Evolutionary conservation across 2,329 filamentous ascomycete genomes (phyloP).

Genomic region (Aspergillus unguis): DNA sequence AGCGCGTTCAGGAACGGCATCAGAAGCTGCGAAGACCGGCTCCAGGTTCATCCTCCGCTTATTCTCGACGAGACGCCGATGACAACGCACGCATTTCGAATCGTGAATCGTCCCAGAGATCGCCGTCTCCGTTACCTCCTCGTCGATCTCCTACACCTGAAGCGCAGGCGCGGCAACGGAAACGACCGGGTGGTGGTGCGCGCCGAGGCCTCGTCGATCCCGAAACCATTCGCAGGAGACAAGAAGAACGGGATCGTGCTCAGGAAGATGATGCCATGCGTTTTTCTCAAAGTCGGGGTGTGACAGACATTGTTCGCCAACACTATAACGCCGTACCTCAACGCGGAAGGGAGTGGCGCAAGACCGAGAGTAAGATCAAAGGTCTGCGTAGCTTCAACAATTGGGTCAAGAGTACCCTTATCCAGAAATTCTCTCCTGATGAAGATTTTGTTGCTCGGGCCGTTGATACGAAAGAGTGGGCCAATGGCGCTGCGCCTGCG

Average conservation of each 20-base stretch:
- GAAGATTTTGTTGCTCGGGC: slow-evolving; percentile 64
- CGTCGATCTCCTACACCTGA: slow-evolving; percentile 41
- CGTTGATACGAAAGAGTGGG: slow-evolving; percentile 45
- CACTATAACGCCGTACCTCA: slow-evolving; percentile 97
- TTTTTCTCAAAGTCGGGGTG: slow-evolving; percentile 50
- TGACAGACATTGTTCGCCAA: slow-evolving; percentile 81
- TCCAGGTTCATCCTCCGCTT: slow-evolving; percentile 38
- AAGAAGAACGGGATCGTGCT: slow-evolving; percentile 44
- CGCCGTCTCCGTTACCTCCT: slow-evolving; percentile 38
- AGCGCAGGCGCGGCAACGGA: slow-evolving; percentile 39
- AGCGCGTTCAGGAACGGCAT: slow-evolving; percentile 38
- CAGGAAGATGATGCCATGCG: slow-evolving; percentile 37
- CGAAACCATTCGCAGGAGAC: slow-evolving; percentile 40
- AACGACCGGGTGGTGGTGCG: slow-evolving; percentile 47
- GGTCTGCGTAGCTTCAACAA: slow-evolving; percentile 95
- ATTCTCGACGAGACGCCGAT: slow-evolving; percentile 38
- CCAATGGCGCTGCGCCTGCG: slow-evolving; percentile 35
- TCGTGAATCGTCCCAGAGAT: slow-evolving; percentile 31
- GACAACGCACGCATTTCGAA: slow-evolving; percentile 12
- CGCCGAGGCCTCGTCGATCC: slow-evolving; percentile 38
- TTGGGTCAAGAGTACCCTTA: slow-evolving; percentile 96
- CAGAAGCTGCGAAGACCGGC: slow-evolving; percentile 37
- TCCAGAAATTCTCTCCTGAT: slow-evolving; percentile 89
- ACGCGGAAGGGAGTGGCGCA: slow-evolving; percentile 89
- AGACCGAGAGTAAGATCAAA: slow-evolving; percentile 91